Conservation (phyloP, 2,329 filamentous ascomycete genomes). For the Ophiobolus disseminans region DNA sequence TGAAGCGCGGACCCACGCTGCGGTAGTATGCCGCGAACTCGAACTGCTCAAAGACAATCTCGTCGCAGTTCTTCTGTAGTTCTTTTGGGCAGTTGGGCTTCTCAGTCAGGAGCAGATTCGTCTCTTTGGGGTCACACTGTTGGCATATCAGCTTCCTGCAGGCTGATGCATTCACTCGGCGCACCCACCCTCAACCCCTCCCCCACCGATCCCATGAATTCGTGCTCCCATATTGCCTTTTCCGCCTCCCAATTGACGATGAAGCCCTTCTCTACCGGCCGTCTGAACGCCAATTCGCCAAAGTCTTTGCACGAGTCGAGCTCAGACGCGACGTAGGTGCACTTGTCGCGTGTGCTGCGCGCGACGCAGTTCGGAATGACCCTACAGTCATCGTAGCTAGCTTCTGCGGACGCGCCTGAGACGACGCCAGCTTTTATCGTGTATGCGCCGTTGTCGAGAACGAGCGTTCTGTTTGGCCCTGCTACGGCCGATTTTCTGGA, state of each 20-base stretch:
- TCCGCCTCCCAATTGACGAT: constrained; percentile 96
- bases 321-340: constrained; percentile 80
- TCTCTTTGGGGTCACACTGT: constrained; percentile 76
- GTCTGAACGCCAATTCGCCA: constrained; percentile 83
- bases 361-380: constrained; percentile 89
- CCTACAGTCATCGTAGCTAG: constrained; percentile 59
- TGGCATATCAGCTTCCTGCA: constrained; percentile 12
- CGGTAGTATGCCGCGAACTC: constrained; percentile 88
- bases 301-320: constrained; percentile 83
- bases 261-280: constrained; percentile 93
- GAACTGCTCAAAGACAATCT: constrained; percentile 97
- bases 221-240: constrained; percentile 92
- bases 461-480: constrained; percentile 64
- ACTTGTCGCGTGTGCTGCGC: constrained; percentile 75
- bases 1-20: constrained; percentile 74
- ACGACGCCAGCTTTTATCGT: constrained; percentile 89
- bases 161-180: constrained; percentile 5
- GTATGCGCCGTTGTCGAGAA: constrained; percentile 92
- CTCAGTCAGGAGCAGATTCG: constrained; percentile 85
- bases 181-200: constrained; percentile 62
- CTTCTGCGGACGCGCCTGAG: constrained; percentile 31
- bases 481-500: constrained; percentile 34
- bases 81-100: constrained; percentile 81
- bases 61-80: constrained; percentile 88
- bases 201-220: constrained; percentile 76